phyloP scores from a whole-genome alignment of 2,329 filamentous ascomycete genomes.

The Graphium sp. region DNA sequence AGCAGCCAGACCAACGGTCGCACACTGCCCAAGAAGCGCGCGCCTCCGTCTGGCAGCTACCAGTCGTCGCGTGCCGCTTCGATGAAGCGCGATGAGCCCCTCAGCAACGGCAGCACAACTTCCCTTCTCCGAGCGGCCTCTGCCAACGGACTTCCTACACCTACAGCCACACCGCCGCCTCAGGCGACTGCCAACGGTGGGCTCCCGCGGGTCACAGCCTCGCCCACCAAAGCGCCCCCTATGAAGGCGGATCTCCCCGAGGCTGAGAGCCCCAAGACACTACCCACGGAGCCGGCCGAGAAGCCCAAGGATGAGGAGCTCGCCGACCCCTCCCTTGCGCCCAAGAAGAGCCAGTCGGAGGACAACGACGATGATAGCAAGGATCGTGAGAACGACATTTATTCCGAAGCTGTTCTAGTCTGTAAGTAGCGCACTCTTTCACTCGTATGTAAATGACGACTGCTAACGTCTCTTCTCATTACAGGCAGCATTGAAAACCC shows the following conservation, averaged over 20 bases:
- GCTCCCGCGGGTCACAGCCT: slow-evolving; percentile 29
- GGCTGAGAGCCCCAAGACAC: slow-evolving; percentile 62
- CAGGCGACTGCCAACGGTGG: slow-evolving; percentile 17
- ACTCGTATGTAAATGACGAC: neutral
- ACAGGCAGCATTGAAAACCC: slow-evolving; percentile 89
- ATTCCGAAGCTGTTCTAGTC: slow-evolving; percentile 76
- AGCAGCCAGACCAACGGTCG: slow-evolving; percentile 54
- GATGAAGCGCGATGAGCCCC: slow-evolving; percentile 30
- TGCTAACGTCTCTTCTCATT: slow-evolving; percentile 1
- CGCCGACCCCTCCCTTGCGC: slow-evolving; percentile 33
- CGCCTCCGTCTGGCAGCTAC: slow-evolving; percentile 37
- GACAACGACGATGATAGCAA: slow-evolving; percentile 56
- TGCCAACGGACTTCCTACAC: slow-evolving; percentile 51
- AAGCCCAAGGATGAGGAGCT: slow-evolving; percentile 50
- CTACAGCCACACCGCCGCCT: slow-evolving; percentile 49
- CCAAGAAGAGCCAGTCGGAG: slow-evolving; percentile 48
- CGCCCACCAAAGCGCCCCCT: slow-evolving; percentile 43
- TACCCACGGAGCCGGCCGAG: slow-evolving; percentile 54
- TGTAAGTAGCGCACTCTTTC: slow-evolving; percentile 40
- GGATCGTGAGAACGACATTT: slow-evolving; percentile 79
- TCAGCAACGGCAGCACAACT: slow-evolving; percentile 10
- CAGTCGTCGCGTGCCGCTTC: slow-evolving; percentile 48
- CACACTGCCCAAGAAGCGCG: slow-evolving; percentile 51
- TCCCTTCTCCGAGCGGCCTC: neutral
- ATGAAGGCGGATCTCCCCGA: slow-evolving; percentile 56